These are phyloP conservation scores for Lophiostoma macrostomum DNA, from an alignment of 495 filamentous ascomycete species.

Conservation along the genomic window DNA sequence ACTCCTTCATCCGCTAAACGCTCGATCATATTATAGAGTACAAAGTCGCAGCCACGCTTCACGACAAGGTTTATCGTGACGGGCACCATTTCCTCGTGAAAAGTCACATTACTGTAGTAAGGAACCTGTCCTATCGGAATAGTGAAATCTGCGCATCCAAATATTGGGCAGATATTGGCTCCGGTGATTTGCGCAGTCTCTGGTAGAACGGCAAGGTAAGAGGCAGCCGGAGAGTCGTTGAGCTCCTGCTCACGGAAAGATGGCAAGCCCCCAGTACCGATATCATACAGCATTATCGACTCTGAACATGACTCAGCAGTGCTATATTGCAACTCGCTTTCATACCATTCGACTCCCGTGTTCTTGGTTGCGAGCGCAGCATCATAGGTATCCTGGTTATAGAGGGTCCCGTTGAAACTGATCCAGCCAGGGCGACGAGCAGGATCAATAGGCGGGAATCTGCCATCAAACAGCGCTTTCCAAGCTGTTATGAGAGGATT, in stretches of 20 bases:
- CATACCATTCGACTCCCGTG: slow-evolving; percentile 42
- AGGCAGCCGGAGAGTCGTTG: slow-evolving; percentile 33
- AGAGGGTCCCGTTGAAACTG: slow-evolving; percentile 29
- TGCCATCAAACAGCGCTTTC: slow-evolving; percentile 37
- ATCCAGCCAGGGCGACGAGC: slow-evolving; percentile 36
- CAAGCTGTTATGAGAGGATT: slow-evolving; percentile 36
- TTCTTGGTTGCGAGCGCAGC: slow-evolving; percentile 35
- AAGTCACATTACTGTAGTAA: slow-evolving; percentile 42
- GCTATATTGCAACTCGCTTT: slow-evolving; percentile 37
- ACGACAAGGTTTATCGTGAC: slow-evolving; percentile 45
- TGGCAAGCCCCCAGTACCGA: slow-evolving; percentile 45
- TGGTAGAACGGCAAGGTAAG: slow-evolving; percentile 39
- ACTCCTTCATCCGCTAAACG: slow-evolving; percentile 45
- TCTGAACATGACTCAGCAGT: slow-evolving; percentile 43
- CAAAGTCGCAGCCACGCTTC: slow-evolving; percentile 45
- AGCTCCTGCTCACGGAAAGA: slow-evolving; percentile 41
- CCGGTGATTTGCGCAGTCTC: slow-evolving; percentile 34
- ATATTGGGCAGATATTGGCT: slow-evolving; percentile 42
- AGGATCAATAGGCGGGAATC: slow-evolving; percentile 42
- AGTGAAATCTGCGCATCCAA: slow-evolving; percentile 42
- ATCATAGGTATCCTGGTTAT: slow-evolving; percentile 31
- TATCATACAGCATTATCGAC: slow-evolving; percentile 44
- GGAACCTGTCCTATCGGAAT: slow-evolving; percentile 46
- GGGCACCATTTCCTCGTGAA: slow-evolving; percentile 43
- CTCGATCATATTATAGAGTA: slow-evolving; percentile 48